phyloP scores from a whole-genome alignment of 1,139 yeast genomes.

The Diutina siamensis region DNA sequence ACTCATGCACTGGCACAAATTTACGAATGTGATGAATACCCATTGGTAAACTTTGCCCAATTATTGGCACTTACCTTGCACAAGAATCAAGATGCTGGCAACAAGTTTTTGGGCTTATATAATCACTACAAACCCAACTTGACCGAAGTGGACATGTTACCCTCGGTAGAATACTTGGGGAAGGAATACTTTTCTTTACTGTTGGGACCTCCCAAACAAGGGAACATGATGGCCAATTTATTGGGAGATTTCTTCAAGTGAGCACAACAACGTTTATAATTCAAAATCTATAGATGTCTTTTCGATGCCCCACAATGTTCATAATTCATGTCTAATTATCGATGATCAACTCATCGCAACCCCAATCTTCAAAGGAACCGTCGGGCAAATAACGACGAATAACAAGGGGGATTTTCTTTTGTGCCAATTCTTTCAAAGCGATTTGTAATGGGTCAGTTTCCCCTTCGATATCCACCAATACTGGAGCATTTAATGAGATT shows the following conservation, averaged over 20 bases:
- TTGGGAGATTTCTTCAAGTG: slow-evolving; percentile 67
- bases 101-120: slow-evolving; percentile 44
- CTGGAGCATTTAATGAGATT: slow-evolving; percentile 97
- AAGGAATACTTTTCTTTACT: slow-evolving; percentile 26
- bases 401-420: slow-evolving; percentile 88
- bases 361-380: slow-evolving; percentile 97
- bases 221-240: slow-evolving; percentile 69
- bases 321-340: slow-evolving; percentile 50
- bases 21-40: slow-evolving; percentile 13
- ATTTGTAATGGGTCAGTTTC: slow-evolving; percentile 98
- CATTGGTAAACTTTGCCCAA: slow-evolving; percentile 57
- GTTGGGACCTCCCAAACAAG: slow-evolving; percentile 26
- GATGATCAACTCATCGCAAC: slow-evolving; percentile 91
- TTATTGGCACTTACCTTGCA: slow-evolving; percentile 47
- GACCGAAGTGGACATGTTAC: slow-evolving; percentile 19
- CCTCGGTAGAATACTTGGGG: slow-evolving; percentile 39
- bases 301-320: too few species aligned
- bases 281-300: too few species aligned
- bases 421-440: slow-evolving; percentile 93
- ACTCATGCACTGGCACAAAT: slow-evolving; percentile 9
- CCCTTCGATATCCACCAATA: slow-evolving; percentile 93
- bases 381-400: slow-evolving; percentile 95
- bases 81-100: slow-evolving; percentile 43
- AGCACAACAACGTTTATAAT: too few species aligned
- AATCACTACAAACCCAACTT: slow-evolving; percentile 24